phyloP scores from a whole-genome alignment of 2,329 filamentous ascomycete genomes.

The Xenosphaeropsis pyriputrescens region DNA sequence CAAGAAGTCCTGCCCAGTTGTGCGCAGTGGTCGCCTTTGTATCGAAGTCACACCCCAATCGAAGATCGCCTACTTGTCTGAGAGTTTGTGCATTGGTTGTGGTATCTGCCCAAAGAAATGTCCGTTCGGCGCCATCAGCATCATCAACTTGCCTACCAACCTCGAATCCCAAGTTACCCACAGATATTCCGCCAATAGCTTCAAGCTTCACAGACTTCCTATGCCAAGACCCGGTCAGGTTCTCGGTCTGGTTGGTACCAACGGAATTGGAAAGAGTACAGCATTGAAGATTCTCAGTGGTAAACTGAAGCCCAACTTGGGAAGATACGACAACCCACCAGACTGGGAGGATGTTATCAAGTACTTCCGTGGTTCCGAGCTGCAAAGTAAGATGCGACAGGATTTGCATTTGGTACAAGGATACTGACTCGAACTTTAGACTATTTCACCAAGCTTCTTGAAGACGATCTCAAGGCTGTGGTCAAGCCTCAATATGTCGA shows the following conservation, averaged over 20 bases:
- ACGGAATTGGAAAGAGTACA: slow-evolving; percentile 99
- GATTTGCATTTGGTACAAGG: not conserved
- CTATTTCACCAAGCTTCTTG: slow-evolving; percentile 96
- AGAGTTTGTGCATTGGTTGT: slow-evolving; percentile 90
- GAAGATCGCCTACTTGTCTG: slow-evolving; percentile 96
- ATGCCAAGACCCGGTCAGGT: slow-evolving; percentile 94
- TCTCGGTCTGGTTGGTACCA: slow-evolving; percentile 90
- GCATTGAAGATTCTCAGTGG: slow-evolving; percentile 96
- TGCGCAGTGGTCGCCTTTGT: slow-evolving; percentile 92
- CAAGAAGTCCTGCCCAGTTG: slow-evolving; percentile 96
- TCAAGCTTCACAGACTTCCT: slow-evolving; percentile 94
- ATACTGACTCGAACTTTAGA: slow-evolving; percentile 35
- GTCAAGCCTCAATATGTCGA: slow-evolving; percentile 98
- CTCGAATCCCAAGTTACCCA: slow-evolving; percentile 97
- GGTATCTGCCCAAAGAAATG: slow-evolving; percentile 99
- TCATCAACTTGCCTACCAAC: slow-evolving; percentile 99
- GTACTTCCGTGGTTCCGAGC: slow-evolving; percentile 92
- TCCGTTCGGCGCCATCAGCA: slow-evolving; percentile 95
- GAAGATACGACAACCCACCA: slow-evolving; percentile 86
- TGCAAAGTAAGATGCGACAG: slow-evolving; percentile 59
- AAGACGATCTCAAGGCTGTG: slow-evolving; percentile 93
- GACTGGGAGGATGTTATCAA: slow-evolving; percentile 99
- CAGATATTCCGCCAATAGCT: slow-evolving; percentile 97
- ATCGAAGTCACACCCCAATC: slow-evolving; percentile 84
- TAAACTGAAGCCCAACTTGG: slow-evolving; percentile 96